Evolutionary conservation across 495 filamentous ascomycete genomes (phyloP), one percentile per base, ranked within the genome.

Genomic region (Annulohypoxylon nitens): DNA sequence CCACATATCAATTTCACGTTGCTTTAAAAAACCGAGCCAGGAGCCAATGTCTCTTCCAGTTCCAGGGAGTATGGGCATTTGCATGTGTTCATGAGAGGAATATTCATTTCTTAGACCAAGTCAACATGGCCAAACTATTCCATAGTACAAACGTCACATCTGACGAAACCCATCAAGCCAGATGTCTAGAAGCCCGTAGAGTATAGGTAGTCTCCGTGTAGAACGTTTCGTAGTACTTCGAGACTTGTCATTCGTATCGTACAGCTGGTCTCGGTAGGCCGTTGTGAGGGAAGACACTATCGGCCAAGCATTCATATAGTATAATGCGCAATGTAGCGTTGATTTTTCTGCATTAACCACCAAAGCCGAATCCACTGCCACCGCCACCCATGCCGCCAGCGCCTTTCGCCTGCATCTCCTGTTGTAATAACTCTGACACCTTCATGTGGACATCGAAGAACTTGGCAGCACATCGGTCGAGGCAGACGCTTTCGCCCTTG

Each of bases 371-470:
- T 3, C 80, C 81, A 7, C 67, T 59, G 25, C 75, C 76, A 26
- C 83, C 81, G 34, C 74, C 82, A 9, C 80, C 79, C 16, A 67
- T 78, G 6, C 80, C 82, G 9, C 80, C 79, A n/a, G 66, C 78
- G 8, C 80, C 82, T 66, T 78, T 83, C 51, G 68, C 76, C 76
- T 80, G 76, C 51, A 82, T 82, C 73, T 87, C 83, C 63, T 81
- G 79, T 73, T 88, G 86, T 66, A 88, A 76, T 67, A 85, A 78
- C 64, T 88, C 87, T 48, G 85, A 87, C 51, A 99, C 92, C 86
- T 97, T 98, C 84, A 96, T 88, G 82, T 97, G 93, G 78, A 97
- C 94, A 69, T 99, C 96, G 84, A 99, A 97, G 88, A 98, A 98
- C 86, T 99, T 99, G 78, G 91, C 86, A 41, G 95, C 90, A 83